phyloP scores from a whole-genome alignment of 75 land plant species.

The Pinus tabuliformis region DNA sequence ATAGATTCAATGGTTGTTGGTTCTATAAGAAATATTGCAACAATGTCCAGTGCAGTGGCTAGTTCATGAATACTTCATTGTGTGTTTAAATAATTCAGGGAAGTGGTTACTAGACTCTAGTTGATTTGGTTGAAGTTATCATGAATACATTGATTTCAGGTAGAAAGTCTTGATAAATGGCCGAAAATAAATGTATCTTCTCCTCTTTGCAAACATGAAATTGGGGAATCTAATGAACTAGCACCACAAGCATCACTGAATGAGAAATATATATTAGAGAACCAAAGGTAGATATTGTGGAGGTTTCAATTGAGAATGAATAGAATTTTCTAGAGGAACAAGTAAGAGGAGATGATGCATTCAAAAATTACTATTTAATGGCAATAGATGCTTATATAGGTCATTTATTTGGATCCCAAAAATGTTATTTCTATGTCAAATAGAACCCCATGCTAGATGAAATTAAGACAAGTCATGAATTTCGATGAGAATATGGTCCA shows the following conservation, averaged over 20 bases:
- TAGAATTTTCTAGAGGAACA: no score
- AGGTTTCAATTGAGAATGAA: no score
- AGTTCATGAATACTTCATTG: conserved; percentile 9
- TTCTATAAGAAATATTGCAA: conserved; percentile 25
- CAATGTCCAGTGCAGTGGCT: conserved; percentile 21
- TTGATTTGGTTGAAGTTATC: conserved; percentile 27
- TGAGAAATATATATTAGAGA: no score
- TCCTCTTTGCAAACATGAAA: conserved; percentile 86
- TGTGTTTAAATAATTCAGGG: neutral
- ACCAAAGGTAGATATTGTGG: no score
- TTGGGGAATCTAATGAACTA: conserved; percentile 30
- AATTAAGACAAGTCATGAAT: no score
- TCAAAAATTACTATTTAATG: no score
- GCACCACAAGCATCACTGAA: neutral
- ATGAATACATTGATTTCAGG: conserved; percentile 77
- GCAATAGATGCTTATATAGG: no score
- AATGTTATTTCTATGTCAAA: no score
- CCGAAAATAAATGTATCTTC: conserved; percentile 83
- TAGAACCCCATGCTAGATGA: no score
- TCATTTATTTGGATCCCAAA: no score
- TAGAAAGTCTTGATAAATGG: conserved; percentile 87
- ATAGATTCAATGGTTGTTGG: conserved; percentile 36
- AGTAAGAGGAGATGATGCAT: no score
- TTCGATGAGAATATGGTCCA: no score
- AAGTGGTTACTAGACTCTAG: neutral